phyloP scores from a whole-genome alignment of 2,329 filamentous ascomycete genomes.

The Cercospora citrullina region DNA sequence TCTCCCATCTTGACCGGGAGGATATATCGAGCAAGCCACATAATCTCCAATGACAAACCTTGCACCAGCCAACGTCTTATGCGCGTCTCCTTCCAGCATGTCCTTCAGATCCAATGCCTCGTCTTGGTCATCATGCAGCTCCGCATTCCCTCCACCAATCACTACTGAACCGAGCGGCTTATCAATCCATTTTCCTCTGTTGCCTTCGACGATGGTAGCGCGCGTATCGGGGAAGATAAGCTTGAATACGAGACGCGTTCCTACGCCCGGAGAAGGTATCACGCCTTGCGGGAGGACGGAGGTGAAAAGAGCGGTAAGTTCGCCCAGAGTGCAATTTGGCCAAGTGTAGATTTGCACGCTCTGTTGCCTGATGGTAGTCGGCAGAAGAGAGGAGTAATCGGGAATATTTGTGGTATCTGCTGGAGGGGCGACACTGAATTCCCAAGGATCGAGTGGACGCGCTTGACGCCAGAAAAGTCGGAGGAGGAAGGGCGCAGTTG shows the following conservation, averaged over 20 bases:
- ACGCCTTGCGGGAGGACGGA: slow-evolving; percentile 63
- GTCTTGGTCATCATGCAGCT: slow-evolving; percentile 37
- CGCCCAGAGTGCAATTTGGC: slow-evolving; percentile 74
- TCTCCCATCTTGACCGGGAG: slow-evolving; percentile 71
- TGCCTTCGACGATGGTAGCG: slow-evolving; percentile 44
- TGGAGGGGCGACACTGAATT: slow-evolving; percentile 59
- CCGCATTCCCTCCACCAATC: slow-evolving; percentile 54
- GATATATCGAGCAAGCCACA: slow-evolving; percentile 77
- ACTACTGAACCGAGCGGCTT: slow-evolving; percentile 84
- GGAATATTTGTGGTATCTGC: slow-evolving; percentile 36
- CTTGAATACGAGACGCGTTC: slow-evolving; percentile 83
- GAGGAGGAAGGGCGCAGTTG: slow-evolving; percentile 77
- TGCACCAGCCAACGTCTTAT: slow-evolving; percentile 73
- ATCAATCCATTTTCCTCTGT: slow-evolving; percentile 65
- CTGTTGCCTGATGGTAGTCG: slow-evolving; percentile 45
- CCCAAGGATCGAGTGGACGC: slow-evolving; percentile 72
- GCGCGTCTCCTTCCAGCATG: slow-evolving; percentile 55
- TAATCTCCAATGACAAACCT: slow-evolving; percentile 89
- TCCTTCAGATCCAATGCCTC: slow-evolving; percentile 37
- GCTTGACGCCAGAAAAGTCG: slow-evolving; percentile 80
- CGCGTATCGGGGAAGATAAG: slow-evolving; percentile 78
- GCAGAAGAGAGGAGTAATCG: slow-evolving; percentile 57
- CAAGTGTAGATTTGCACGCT: slow-evolving; percentile 80
- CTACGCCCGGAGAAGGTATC: slow-evolving; percentile 71
- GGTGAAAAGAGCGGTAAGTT: slow-evolving; percentile 76